Percentiles rank a stretch among this genome's conserved stretches.
phyloP scores from a whole-genome alignment of 2,329 filamentous ascomycete species.

The Fusarium liriodendri region DNA sequence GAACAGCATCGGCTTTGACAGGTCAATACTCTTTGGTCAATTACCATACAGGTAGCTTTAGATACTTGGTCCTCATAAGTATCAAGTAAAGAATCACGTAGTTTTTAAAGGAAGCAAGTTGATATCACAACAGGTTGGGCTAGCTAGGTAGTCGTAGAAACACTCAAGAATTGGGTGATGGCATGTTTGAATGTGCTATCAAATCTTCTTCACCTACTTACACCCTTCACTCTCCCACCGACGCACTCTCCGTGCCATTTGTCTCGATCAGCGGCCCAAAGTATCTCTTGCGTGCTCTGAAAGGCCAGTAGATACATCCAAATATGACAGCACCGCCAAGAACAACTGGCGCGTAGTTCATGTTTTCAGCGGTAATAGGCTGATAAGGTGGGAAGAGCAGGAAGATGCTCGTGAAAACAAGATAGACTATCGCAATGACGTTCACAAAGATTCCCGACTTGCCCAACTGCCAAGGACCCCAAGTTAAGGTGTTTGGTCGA shows the following conservation, averaged over 20 bases:
- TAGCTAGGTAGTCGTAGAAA: too few species aligned
- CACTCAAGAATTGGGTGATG: too few species aligned
- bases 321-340: not conserved
- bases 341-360: constrained; percentile 6
- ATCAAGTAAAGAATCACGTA: too few species aligned
- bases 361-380: constrained; percentile 8
- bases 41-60: too few species aligned
- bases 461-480: not conserved
- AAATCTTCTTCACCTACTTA: too few species aligned
- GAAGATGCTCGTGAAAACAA: not conserved
- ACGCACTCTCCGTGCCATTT: not conserved
- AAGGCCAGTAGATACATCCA: not conserved
- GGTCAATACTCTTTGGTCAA: too few species aligned
- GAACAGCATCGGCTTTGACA: too few species aligned
- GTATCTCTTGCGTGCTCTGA: not conserved
- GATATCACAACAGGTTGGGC: too few species aligned
- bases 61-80: too few species aligned
- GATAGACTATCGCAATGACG: not conserved
- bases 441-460: not conserved
- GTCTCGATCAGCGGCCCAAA: not conserved
- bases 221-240: not conserved
- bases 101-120: too few species aligned
- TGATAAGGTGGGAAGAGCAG: constrained; percentile 1
- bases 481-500: not conserved
- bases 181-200: too few species aligned